These are phyloP conservation scores for Cucurbita pepo DNA, from an alignment of 306 rosid species.

Conservation along the genomic window DNA sequence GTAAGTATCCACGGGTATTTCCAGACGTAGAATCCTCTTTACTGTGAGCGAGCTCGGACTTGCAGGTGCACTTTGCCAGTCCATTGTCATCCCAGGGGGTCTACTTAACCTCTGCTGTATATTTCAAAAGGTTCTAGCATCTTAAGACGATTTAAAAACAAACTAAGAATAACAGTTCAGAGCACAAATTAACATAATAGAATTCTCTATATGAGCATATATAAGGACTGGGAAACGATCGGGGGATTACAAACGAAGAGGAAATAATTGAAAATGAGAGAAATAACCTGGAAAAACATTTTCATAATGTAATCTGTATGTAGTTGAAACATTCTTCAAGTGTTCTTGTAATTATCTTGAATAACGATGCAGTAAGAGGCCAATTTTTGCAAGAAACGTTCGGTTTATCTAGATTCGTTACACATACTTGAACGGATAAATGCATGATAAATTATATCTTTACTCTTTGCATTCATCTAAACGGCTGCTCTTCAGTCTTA, in stretches of 20 bases:
- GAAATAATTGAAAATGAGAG: background rate
- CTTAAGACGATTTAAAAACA: background rate
- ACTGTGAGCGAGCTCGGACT: constrained; percentile 92
- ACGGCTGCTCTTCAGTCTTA: background rate
- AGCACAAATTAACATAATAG: background rate
- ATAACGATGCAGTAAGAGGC: background rate
- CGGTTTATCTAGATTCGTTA: background rate
- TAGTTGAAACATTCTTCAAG: background rate
- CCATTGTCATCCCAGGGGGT: constrained; percentile 85
- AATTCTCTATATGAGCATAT: background rate
- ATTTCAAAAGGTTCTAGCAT: background rate
- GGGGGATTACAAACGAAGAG: background rate
- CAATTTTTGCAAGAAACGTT: background rate
- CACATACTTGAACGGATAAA: background rate
- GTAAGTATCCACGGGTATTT: constrained; percentile 83
- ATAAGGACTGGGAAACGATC: background rate
- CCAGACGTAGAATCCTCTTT: constrained; percentile 85
- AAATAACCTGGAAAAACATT: background rate
- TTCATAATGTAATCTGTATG: background rate
- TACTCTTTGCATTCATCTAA: background rate
- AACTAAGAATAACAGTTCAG: background rate
- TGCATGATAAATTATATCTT: background rate
- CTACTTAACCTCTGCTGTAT: constrained; percentile 58
- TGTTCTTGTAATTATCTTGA: background rate
- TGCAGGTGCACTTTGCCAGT: constrained; percentile 97